These are phyloP conservation scores for Waltergamsia citrina DNA, from an alignment of 2,329 filamentous ascomycete species.

Conservation along the genomic window DNA sequence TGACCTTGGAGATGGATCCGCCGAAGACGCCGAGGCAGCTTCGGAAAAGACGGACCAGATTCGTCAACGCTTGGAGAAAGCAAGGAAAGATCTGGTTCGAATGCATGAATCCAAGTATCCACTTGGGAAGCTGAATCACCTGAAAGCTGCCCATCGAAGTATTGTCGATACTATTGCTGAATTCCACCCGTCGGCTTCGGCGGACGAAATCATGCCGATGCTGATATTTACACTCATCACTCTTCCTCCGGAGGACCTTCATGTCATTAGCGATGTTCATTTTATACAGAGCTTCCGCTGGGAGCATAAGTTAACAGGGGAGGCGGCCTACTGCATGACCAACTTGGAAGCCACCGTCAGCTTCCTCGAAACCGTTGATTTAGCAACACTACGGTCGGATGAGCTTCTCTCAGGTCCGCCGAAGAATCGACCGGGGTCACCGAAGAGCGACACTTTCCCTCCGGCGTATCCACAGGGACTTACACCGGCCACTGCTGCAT, in stretches of 20 bases:
- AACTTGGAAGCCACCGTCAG: constrained; percentile 92
- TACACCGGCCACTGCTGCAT: constrained; percentile 21
- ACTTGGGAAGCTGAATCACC: constrained; percentile 78
- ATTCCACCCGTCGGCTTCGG: constrained; percentile 72
- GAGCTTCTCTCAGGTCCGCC: constrained; percentile 61
- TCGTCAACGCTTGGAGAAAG: constrained; percentile 59
- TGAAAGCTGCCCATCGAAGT: constrained; percentile 83
- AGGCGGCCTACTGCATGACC: constrained; percentile 91
- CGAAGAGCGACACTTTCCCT: constrained; percentile 45
- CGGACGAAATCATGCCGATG: constrained; percentile 94
- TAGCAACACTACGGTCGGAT: constrained; percentile 77
- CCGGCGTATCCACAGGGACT: constrained; percentile 42
- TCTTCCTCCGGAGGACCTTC: constrained; percentile 73
- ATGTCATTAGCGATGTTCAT: constrained; percentile 86
- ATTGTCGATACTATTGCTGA: constrained; percentile 79
- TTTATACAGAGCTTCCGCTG: constrained; percentile 92
- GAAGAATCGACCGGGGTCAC: constrained; percentile 42
- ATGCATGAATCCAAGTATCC: constrained; percentile 89
- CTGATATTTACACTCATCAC: constrained; percentile 95
- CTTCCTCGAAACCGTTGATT: constrained; percentile 90
- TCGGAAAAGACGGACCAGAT: constrained; percentile 59
- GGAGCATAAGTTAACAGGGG: constrained; percentile 77
- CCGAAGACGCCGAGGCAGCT: constrained; percentile 45
- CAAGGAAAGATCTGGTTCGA: constrained; percentile 56
- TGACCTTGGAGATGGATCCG: constrained; percentile 52